Percentiles rank a stretch among this genome's conserved stretches.
phyloP scores from a whole-genome alignment of 176 grass and related monocot genomes.

The Melocanna baccifera region DNA sequence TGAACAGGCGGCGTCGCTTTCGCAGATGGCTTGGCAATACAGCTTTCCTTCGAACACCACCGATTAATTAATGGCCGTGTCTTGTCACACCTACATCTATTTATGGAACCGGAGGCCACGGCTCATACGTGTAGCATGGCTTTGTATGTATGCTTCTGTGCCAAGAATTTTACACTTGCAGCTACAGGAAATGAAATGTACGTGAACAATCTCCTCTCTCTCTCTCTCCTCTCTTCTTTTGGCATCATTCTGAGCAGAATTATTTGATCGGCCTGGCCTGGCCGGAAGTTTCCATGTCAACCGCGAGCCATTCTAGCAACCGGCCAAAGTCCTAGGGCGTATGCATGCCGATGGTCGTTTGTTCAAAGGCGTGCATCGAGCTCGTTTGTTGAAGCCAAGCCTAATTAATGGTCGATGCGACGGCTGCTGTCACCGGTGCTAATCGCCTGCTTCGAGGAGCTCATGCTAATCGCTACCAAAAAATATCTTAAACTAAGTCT shows the following conservation, averaged over 20 bases:
- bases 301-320: background rate
- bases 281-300: conserved; percentile 16
- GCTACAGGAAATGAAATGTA: background rate
- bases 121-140: conserved; percentile 9
- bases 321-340: background rate
- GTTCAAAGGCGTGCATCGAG: conserved; percentile 29
- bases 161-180: background rate
- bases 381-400: conserved; percentile 8
- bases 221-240: background rate
- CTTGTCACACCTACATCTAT: conserved; percentile 23
- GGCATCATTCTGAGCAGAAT: background rate
- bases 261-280: background rate
- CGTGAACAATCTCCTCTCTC: background rate
- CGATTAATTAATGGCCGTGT: conserved; percentile 23
- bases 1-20: conserved; percentile 40
- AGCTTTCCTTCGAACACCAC: conserved; percentile 44
- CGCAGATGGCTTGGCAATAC: conserved; percentile 44
- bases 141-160: background rate
- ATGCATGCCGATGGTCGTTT: conserved; percentile 8
- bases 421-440: conserved; percentile 7
- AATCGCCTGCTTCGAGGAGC: no score
- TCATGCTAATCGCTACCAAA: background rate
- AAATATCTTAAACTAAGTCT: background rate
- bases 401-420: conserved; percentile 28
- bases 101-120: conserved; percentile 27